Evolutionary conservation across 257 asterid genomes (phyloP).

Genomic region (Euphrasia confusa): DNA sequence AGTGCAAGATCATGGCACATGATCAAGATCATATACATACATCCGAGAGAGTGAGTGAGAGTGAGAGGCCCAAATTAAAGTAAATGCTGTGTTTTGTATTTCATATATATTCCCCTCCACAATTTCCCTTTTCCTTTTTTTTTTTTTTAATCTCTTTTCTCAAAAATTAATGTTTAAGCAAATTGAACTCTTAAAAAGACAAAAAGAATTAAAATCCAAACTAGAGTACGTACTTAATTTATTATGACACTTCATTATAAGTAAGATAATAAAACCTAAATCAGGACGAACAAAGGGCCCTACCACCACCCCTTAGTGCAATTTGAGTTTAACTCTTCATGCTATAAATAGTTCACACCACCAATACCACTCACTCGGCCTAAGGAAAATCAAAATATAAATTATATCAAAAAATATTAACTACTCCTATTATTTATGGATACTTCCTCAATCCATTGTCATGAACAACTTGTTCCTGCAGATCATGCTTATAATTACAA

Average conservation of each 20-base stretch:
- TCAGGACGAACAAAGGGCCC: constrained; percentile 12
- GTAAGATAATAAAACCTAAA: constrained; percentile 1
- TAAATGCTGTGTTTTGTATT: not conserved
- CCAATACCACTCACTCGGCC: not conserved
- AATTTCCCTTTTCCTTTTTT: not conserved
- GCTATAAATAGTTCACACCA: constrained; percentile 19
- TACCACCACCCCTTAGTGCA: constrained; percentile 1
- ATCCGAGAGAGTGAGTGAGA: too few relatives aligned
- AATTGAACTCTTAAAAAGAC: not conserved
- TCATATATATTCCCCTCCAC: not conserved
- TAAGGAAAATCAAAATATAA: not conserved
- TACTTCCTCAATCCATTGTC: constrained; percentile 11
- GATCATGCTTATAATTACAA: not conserved
- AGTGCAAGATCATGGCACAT: constrained; percentile 2
- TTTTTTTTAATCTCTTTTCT: too few relatives aligned
- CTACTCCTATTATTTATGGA: not conserved
- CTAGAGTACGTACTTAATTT: too few relatives aligned
- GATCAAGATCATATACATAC: not conserved
- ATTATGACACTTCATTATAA: not conserved
- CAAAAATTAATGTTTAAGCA: not conserved
- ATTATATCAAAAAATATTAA: too few relatives aligned
- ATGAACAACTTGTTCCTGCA: not conserved
- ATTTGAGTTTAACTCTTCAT: not conserved
- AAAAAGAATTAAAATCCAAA: not conserved
- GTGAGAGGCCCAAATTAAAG: not conserved